Evolutionary conservation across 106 monocot species (phyloP).

Genomic region (Phalaenopsis equestris): DNA sequence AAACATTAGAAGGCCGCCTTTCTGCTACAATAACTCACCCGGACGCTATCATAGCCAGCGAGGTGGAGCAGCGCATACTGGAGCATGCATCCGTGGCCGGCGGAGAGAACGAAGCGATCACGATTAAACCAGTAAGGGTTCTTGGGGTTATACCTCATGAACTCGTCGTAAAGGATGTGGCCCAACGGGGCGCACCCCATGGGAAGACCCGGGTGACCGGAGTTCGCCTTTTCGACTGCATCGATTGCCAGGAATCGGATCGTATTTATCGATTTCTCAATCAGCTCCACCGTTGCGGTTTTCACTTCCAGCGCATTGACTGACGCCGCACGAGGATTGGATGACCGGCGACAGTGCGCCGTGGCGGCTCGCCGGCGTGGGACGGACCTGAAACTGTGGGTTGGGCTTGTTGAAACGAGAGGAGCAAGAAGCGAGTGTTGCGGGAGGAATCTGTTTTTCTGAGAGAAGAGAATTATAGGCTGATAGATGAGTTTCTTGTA

Average conservation of each 20-base stretch:
- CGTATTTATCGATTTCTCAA: constrained; percentile 90
- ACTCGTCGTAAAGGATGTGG: constrained; percentile 82
- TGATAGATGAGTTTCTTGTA: no score
- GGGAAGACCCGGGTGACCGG: constrained; percentile 88
- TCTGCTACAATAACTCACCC: constrained; percentile 25
- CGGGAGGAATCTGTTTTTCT: no score
- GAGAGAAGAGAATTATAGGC: no score
- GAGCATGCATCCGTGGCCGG: constrained; percentile 96
- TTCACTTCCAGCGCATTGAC: constrained; percentile 46
- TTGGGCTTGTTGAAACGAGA: no score
- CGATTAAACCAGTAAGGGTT: constrained; percentile 96
- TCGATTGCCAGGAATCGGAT: constrained; percentile 87
- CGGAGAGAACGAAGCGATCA: constrained; percentile 88
- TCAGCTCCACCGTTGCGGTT: constrained; percentile 33
- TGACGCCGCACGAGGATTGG: constrained; percentile 25
- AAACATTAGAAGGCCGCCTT: no score
- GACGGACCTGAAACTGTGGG: constrained; percentile 2
- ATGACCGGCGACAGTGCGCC: not conserved
- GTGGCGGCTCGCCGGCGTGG: not conserved
- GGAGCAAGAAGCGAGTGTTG: no score
- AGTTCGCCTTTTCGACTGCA: constrained; percentile 94
- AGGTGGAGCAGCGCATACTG: constrained; percentile 93
- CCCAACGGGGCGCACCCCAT: constrained; percentile 97
- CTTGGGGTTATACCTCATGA: constrained; percentile 94
- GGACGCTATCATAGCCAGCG: constrained; percentile 88